Conservation (phyloP, 257 asterid species). For the Solanum chiquidenum region DNA sequence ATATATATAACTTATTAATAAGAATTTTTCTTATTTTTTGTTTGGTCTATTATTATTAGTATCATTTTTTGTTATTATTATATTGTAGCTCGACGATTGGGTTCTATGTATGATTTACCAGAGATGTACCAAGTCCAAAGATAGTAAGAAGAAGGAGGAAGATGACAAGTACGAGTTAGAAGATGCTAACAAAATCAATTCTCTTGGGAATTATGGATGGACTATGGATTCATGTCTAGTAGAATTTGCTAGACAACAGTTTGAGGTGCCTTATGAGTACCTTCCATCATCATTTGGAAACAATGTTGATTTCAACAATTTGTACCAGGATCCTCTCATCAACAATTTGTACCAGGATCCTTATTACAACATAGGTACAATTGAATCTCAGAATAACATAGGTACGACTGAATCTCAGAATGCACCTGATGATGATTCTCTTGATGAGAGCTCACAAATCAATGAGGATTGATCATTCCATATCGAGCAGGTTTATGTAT, state of each 20-base stretch:
- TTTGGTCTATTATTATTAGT: too few species aligned
- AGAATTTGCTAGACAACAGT: background rate
- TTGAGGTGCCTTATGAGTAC: background rate
- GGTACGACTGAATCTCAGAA: background rate
- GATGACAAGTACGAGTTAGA: background rate
- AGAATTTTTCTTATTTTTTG: too few species aligned
- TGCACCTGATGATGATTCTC: background rate
- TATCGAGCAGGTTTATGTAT: background rate
- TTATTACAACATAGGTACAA: background rate
- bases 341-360: background rate
- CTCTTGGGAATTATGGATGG: background rate
- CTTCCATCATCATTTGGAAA: background rate
- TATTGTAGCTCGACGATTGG: conserved; percentile 18
- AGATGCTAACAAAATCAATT: background rate
- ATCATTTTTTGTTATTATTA: too few species aligned
- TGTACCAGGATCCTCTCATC: too few species aligned
- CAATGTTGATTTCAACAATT: background rate
- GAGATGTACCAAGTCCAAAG: background rate
- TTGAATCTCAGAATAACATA: background rate
- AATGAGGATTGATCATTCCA: background rate
- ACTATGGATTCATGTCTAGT: background rate
- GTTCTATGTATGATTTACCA: conserved; percentile 12
- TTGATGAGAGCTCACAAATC: background rate
- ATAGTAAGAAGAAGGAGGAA: background rate
- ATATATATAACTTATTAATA: too few species aligned